Conservation (phyloP, 495 filamentous ascomycete species). For the Penicillium paradoxum region DNA sequence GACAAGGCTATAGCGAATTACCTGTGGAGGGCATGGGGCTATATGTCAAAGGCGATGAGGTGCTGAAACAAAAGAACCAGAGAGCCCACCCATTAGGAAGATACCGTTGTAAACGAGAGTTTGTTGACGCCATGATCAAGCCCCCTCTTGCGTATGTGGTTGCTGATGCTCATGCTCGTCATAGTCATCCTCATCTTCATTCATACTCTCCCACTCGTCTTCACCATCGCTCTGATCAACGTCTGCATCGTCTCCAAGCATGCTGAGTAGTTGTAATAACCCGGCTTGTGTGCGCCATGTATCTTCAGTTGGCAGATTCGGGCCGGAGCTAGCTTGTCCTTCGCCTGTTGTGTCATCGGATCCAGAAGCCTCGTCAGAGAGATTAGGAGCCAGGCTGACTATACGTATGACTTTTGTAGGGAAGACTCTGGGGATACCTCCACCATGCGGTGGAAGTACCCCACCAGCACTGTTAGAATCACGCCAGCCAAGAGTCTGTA, state of each 20-base stretch:
- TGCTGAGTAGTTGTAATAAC: slow-evolving; percentile 27
- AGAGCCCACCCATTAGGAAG: neutral
- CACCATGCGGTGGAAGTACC: slow-evolving; percentile 5
- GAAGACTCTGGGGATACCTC: slow-evolving; percentile 31
- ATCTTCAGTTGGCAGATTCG: slow-evolving; percentile 9
- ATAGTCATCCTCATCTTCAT: slow-evolving; percentile 7
- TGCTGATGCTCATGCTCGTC: neutral
- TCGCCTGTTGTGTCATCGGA: neutral
- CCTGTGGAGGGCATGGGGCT: neutral
- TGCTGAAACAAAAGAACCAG: neutral
- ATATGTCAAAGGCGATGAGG: neutral
- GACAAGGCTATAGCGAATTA: neutral
- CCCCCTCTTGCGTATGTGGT: neutral
- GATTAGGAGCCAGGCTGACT: slow-evolving; percentile 30
- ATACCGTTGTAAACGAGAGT: neutral
- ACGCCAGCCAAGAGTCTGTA: slow-evolving; percentile 34
- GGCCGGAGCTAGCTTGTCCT: slow-evolving; percentile 4
- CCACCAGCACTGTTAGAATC: slow-evolving; percentile 19
- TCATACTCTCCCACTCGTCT: slow-evolving; percentile 17
- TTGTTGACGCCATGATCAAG: neutral
- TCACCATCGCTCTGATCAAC: slow-evolving; percentile 11
- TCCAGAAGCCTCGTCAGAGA: slow-evolving; percentile 2
- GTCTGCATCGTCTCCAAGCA: slow-evolving; percentile 27
- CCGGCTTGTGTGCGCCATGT: slow-evolving; percentile 21
- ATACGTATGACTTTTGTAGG: slow-evolving; percentile 36